A percentile compares a stretch with the other conserved stretches of the same genome.
Conservation (phyloP, 2,329 filamentous ascomycete species). For the Amylocarpus encephaloides region DNA sequence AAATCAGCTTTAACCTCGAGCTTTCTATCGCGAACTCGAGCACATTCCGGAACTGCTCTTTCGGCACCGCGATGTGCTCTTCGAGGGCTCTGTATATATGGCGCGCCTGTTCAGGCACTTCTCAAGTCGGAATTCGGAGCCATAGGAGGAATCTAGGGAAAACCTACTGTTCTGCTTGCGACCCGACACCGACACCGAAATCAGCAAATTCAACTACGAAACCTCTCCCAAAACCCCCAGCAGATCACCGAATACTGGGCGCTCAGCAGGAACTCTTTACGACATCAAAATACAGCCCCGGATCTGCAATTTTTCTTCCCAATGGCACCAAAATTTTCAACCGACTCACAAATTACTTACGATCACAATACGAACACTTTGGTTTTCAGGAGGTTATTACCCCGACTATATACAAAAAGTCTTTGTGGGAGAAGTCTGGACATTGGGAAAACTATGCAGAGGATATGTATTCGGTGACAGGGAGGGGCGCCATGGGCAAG, state of each 20-base stretch:
- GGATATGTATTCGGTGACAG: slow-evolving; percentile 81
- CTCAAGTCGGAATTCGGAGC: slow-evolving; percentile 5
- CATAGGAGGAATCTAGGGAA: slow-evolving; percentile 5
- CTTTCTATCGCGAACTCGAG: background rate
- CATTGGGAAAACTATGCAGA: slow-evolving; percentile 87
- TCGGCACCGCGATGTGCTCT: slow-evolving; percentile 27
- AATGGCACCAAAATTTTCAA: slow-evolving; percentile 80
- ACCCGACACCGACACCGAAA: slow-evolving; percentile 9
- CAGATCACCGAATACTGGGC: slow-evolving; percentile 55
- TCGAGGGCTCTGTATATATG: slow-evolving; percentile 26
- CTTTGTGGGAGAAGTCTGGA: slow-evolving; percentile 77
- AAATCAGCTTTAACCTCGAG: slow-evolving; percentile 4
- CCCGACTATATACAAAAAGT: slow-evolving; percentile 84
- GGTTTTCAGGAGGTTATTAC: slow-evolving; percentile 86
- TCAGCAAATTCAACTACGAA: slow-evolving; percentile 13
- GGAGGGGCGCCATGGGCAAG: slow-evolving; percentile 31
- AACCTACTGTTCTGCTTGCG: slow-evolving; percentile 29
- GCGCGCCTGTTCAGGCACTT: slow-evolving; percentile 11
- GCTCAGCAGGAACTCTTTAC: slow-evolving; percentile 70
- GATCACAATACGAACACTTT: slow-evolving; percentile 76
- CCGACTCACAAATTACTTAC: slow-evolving; percentile 72
- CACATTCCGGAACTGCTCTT: background rate
- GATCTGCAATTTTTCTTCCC: slow-evolving; percentile 78
- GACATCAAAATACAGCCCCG: slow-evolving; percentile 72
- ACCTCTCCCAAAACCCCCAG: slow-evolving; percentile 19